Base-by-base conservation (phyloP, 306 rosid species). In the Trifolium subterraneum region DNA sequence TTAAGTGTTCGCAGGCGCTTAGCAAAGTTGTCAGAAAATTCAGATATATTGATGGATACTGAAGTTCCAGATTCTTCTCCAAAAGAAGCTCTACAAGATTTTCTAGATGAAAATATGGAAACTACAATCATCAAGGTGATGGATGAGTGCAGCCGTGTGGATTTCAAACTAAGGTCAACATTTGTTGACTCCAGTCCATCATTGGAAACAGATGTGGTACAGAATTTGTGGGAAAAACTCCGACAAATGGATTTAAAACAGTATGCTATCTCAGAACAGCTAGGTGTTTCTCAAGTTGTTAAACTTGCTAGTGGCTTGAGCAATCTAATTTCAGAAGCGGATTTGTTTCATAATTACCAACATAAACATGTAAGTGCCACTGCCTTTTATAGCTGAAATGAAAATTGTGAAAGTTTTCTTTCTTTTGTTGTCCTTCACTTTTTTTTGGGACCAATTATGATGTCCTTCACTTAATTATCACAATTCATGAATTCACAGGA, bases 121-220 rank as follows among this genome's bases (percentile, higher is more conserved):
- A 71, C 80, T 65, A 44, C 81, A 27, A 50, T 55, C 60, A 80
- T 20, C 81, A 88, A 89, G 36, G 79, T 86, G 82, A 90, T 90
- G 96, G 99, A 94, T 70, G 99, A 91, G 79, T 92, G 89, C 82
- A 94, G 99, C 84, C 90, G 96, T 20, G 77, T 92, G 76, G 89
- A 82, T 85, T 90, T 84, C 76, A 81, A 60, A 51, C 75, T 60
- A 54, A 71, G 69, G 39, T 73, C 85, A 35, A 72, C 80, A 38
- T 75, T 51, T 76, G 64, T 68, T 4, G 81, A 88, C 77, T 72
- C 89, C 60, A 81, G 36, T 63, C 72, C 74, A 63, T 68, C 50
- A 7, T 62, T 50, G 38, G 71, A 74, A 36, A 78, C 84, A 63
- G 85, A 88, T 79, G 66, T 63, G 33, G 90, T 89, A 19, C 90